These are phyloP conservation scores for Trichosporon sp. DNA, from an alignment of 1,284 basidiomycete species.

Conservation along the genomic window DNA sequence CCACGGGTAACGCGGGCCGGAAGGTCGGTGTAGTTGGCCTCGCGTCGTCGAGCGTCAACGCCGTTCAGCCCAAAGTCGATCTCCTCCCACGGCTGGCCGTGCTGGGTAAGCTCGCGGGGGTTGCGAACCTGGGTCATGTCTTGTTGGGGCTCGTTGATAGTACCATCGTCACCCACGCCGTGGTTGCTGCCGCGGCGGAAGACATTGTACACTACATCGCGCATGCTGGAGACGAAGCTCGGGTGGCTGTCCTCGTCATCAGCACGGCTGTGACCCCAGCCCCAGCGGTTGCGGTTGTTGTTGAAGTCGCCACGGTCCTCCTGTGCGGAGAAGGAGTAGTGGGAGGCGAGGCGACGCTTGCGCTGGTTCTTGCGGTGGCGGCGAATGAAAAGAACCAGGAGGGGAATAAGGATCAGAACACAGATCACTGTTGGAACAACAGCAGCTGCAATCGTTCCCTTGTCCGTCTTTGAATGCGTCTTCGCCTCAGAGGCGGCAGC, in stretches of 20 bases:
- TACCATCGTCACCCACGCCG: slow-evolving; percentile 22
- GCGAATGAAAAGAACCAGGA: slow-evolving; percentile 36
- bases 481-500: slow-evolving; percentile 2
- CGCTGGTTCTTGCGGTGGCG: slow-evolving; percentile 37
- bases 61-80: slow-evolving; percentile 48
- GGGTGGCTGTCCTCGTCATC: slow-evolving; percentile 28
- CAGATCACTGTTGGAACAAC: slow-evolving; percentile 39
- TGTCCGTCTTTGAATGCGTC: slow-evolving; percentile 9
- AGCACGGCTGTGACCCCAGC: slow-evolving; percentile 34
- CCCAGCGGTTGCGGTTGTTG: slow-evolving; percentile 26
- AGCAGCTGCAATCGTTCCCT: slow-evolving; percentile 32
- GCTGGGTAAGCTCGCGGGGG: slow-evolving; percentile 19
- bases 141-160: slow-evolving; percentile 14
- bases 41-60: slow-evolving; percentile 35
- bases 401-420: slow-evolving; percentile 29
- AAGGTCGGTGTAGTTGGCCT: slow-evolving; percentile 19
- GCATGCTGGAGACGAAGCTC: slow-evolving; percentile 25
- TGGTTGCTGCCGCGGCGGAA: slow-evolving; percentile 19
- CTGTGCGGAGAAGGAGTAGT: slow-evolving; percentile 44
- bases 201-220: slow-evolving; percentile 17
- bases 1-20: slow-evolving; percentile 8
- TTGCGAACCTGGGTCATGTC: slow-evolving; percentile 26
- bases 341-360: slow-evolving; percentile 43
- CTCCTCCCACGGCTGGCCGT: slow-evolving; percentile 45
- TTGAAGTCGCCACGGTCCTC: slow-evolving; percentile 37